These are phyloP conservation scores for Vickermania ingenoplastis DNA, from an alignment of 208 protist species.

Conservation along the genomic window DNA sequence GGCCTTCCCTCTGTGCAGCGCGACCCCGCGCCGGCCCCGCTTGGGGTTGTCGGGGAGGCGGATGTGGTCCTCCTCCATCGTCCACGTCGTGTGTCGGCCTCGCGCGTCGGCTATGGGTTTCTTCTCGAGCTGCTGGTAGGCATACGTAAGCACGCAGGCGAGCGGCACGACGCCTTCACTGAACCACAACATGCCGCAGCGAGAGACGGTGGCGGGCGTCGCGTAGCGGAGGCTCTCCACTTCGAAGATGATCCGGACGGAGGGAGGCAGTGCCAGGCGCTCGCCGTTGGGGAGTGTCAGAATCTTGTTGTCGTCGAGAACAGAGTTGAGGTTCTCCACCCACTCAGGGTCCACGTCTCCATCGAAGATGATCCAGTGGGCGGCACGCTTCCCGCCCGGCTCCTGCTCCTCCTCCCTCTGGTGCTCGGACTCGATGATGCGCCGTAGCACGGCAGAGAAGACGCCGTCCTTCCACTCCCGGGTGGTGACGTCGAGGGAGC, in stretches of 20 bases:
- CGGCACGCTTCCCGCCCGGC: slow-evolving; percentile 11
- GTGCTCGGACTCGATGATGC: slow-evolving; percentile 75
- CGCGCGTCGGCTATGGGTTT: slow-evolving; percentile 35
- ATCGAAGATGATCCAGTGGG: slow-evolving; percentile 96
- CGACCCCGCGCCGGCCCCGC: slow-evolving; percentile 3
- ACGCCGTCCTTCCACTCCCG: slow-evolving; percentile 99
- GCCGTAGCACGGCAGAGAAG: slow-evolving; percentile 96
- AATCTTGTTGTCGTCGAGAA: slow-evolving; percentile 99
- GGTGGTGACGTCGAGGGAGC: slow-evolving; percentile 96
- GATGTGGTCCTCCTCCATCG: slow-evolving; percentile 31
- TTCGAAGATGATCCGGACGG: slow-evolving; percentile 98
- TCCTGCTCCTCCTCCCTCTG: slow-evolving; percentile 59
- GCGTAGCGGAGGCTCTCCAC: slow-evolving; percentile 95
- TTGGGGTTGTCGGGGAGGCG: slow-evolving; percentile 12
- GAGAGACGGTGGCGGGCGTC: slow-evolving; percentile 97
- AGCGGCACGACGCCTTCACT: slow-evolving; percentile 92
- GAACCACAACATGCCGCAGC: slow-evolving; percentile 99
- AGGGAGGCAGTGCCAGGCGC: slow-evolving; percentile 93
- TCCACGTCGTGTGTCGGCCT: slow-evolving; percentile 39
- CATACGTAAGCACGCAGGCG: slow-evolving; percentile 47
- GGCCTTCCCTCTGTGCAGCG: slow-evolving; percentile 11
- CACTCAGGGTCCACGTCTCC: slow-evolving; percentile 99
- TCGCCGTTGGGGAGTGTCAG: slow-evolving; percentile 99
- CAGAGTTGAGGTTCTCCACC: slow-evolving; percentile 99
- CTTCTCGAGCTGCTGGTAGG: slow-evolving; percentile 31